Base-by-base conservation (phyloP, 1,139 yeast genomes). In the Arxiozyma bovina region DNA sequence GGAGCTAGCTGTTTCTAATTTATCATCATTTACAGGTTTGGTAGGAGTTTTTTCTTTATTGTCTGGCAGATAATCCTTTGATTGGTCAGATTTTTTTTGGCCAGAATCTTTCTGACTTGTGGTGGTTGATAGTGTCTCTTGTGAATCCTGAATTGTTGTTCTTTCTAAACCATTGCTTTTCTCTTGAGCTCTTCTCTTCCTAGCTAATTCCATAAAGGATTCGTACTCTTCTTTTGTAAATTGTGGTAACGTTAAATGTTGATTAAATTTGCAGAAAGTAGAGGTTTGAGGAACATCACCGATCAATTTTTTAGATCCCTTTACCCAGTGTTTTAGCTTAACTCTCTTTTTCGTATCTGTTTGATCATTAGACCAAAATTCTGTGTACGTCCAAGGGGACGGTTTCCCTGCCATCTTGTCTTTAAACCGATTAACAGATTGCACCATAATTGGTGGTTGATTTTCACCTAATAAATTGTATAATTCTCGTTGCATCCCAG, bases 401-500 rank as follows among this genome's bases (percentile, higher is more conserved):
- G 89, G 86, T 60, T 81, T 84, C 25, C 76, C 77, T 49, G 74
- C 71, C 55, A 90, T 76, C 60, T 81, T 79, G 55, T 84, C 87
- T 62, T 86, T 87, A 62, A 83, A 82, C 60, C 81, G 80, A 51
- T 75, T 74, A 12, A 80, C 77, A n/a, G 79, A 73, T n/a, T 53
- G 56, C 17, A 82, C 66, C 50, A 75, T 76, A 2, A 90, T 81
- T 1, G 99, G 94, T 0, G 99, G 97, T 1, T 96, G 83, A 69
- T 89, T 90, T 45, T 94, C 93, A 1, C 99, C 99, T 45, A 94
- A 74, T 56, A 94, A 76, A 62, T 86, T 87, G 70, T 86, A 91
- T 53, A 93, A 75, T 68, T 93, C 99, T 61, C 99, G 78, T 59
- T 89, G 94, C 82, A 93, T 86, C 22, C 96, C 96, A 20, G 88